A percentile compares a stretch with the other conserved stretches of the same genome.
phyloP scores from a whole-genome alignment of 2,329 filamentous ascomycete species.

The Fusarium caatingaense region DNA sequence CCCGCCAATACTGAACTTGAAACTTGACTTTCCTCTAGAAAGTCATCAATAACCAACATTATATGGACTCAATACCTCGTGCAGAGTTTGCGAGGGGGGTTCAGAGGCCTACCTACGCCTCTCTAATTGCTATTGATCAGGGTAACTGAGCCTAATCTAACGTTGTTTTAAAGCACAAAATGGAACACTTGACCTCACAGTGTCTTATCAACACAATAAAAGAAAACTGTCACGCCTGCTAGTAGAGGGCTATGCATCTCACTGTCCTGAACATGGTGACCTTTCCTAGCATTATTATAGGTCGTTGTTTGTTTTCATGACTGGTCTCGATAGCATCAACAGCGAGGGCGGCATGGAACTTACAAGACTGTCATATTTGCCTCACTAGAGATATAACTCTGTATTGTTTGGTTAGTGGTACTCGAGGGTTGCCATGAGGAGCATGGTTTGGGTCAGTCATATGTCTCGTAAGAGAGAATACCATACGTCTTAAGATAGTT shows the following conservation, averaged over 20 bases:
- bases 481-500: not conserved
- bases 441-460: not conserved
- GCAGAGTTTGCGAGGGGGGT: not conserved
- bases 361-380: not conserved
- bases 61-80: not conserved
- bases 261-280: not conserved
- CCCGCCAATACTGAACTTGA: not conserved
- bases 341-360: not conserved
- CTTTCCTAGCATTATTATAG: not conserved
- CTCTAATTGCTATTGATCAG: not conserved
- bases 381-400: not conserved
- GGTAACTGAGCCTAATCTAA: not conserved
- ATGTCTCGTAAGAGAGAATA: not conserved
- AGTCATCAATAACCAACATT: not conserved
- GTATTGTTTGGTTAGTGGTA: not conserved
- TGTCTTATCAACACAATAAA: not conserved
- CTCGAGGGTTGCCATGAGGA: not conserved
- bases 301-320: not conserved
- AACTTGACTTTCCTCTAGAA: not conserved
- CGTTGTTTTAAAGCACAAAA: not conserved
- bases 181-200: not conserved
- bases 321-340: not conserved
- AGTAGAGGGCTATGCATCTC: not conserved
- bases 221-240: not conserved
- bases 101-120: not conserved